Evolutionary conservation across 306 rosid genomes (phyloP).

Genomic region (Senna tora): DNA sequence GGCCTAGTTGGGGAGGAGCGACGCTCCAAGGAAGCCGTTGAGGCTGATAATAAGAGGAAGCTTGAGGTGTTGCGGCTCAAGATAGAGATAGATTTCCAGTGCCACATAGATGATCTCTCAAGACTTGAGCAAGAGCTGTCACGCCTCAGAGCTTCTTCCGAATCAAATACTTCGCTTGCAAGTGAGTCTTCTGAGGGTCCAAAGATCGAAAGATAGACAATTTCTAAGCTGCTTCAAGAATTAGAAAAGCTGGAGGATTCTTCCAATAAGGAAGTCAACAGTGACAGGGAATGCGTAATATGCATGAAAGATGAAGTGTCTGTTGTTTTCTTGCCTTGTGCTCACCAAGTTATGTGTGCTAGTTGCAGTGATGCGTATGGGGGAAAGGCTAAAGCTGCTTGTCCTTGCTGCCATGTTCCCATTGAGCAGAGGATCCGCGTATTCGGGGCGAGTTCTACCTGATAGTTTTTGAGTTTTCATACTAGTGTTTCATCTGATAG

Average conservation of each 20-base stretch:
- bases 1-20: slow-evolving; percentile 70
- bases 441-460: slow-evolving; percentile 91
- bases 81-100: slow-evolving; percentile 91
- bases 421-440: slow-evolving; percentile 89
- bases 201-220: slow-evolving; percentile 72
- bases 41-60: slow-evolving; percentile 71
- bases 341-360: slow-evolving; percentile 89
- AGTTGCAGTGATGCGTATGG: slow-evolving; percentile 80
- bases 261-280: slow-evolving; percentile 62
- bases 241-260: slow-evolving; percentile 64
- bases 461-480: slow-evolving; percentile 24
- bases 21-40: slow-evolving; percentile 76
- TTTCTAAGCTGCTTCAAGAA: slow-evolving; percentile 79
- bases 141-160: slow-evolving; percentile 66
- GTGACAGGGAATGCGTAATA: slow-evolving; percentile 74
- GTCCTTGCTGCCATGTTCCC: slow-evolving; percentile 84
- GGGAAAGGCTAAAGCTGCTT: slow-evolving; percentile 66
- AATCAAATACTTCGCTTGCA: slow-evolving; percentile 49
- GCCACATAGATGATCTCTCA: slow-evolving; percentile 89
- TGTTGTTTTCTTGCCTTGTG: slow-evolving; percentile 93
- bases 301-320: slow-evolving; percentile 89
- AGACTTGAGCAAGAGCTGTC: slow-evolving; percentile 90
- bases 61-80: slow-evolving; percentile 81
- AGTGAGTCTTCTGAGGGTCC: slow-evolving; percentile 50
- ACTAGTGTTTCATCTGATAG: slow-evolving; percentile 30